These are phyloP conservation scores for Thalassiosira mediterranea DNA, from an alignment of 352 stramenopile genomes.

Conservation along the genomic window DNA sequence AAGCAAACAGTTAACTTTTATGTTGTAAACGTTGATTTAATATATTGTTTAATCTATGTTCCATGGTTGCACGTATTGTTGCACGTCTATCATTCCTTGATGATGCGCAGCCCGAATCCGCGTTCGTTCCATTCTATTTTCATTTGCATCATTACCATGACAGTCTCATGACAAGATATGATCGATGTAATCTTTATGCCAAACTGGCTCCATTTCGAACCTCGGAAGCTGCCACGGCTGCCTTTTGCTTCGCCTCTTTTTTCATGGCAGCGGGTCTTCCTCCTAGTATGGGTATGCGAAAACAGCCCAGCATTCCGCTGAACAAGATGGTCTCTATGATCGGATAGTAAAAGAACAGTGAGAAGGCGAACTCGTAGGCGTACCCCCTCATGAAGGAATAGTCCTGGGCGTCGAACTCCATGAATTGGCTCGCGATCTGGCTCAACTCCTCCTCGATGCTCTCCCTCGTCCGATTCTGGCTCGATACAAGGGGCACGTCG, in stretches of 20 bases:
- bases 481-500: conserved; percentile 6
- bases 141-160: no score
- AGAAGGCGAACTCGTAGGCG: conserved; percentile 25
- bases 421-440: not conserved
- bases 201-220: no score
- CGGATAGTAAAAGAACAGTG: conserved; percentile 33
- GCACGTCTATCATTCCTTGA: no score
- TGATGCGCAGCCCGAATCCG: no score
- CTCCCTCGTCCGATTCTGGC: conserved; percentile 7
- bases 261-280: conserved; percentile 25
- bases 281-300: conserved; percentile 21
- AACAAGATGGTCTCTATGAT: conserved; percentile 38
- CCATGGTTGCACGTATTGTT: no score
- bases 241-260: conserved; percentile 23
- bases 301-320: conserved; percentile 35
- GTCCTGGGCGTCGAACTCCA: conserved; percentile 7
- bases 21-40: no score
- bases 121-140: no score
- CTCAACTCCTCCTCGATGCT: no score
- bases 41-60: no score
- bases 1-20: not conserved
- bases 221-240: no score
- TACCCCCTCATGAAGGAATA: conserved; percentile 36
- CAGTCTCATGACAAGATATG: no score
- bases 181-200: no score